These are phyloP conservation scores for Ambrosia artemisiifolia DNA, from an alignment of 129 eudicot species.

Conservation along the genomic window DNA sequence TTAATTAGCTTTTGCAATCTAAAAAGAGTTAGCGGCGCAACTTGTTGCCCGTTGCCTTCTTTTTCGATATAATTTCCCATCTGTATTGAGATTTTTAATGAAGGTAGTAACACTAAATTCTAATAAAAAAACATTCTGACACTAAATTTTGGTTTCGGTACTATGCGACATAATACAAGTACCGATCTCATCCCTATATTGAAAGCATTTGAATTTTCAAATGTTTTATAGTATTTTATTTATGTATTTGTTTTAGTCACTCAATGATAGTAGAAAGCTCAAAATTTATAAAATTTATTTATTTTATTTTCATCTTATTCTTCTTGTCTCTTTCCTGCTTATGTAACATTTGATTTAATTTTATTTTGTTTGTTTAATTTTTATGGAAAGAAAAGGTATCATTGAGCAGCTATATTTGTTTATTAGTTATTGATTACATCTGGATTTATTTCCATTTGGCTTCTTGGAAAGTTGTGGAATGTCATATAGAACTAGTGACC, in stretches of 20 bases:
- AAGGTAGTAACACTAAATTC: no score
- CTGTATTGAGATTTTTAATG: no score
- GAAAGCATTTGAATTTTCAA: not conserved
- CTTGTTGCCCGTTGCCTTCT: no score
- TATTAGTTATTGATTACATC: constrained; percentile 18
- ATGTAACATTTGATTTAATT: not conserved
- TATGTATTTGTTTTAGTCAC: constrained; percentile 6
- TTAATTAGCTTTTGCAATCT: no score
- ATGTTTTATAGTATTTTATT: not conserved
- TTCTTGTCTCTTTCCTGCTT: not conserved
- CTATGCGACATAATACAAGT: no score
- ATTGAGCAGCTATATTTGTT: constrained; percentile 13
- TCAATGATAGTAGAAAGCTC: not conserved
- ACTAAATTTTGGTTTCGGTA: no score
- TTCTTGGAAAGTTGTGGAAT: constrained; percentile 4
- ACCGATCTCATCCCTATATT: not conserved
- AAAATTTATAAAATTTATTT: not conserved
- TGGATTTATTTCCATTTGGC: constrained; percentile 23
- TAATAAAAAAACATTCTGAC: no score
- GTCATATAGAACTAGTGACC: constrained; percentile 18
- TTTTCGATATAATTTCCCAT: no score
- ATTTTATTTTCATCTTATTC: not conserved
- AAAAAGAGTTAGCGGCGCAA: no score
- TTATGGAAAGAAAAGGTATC: not conserved
- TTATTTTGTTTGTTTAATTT: not conserved